Evolutionary conservation across 768 basidiomycete genomes (phyloP), one percentile per base, ranked within the genome.

Genomic region (Fomitopsis serialis): DNA sequence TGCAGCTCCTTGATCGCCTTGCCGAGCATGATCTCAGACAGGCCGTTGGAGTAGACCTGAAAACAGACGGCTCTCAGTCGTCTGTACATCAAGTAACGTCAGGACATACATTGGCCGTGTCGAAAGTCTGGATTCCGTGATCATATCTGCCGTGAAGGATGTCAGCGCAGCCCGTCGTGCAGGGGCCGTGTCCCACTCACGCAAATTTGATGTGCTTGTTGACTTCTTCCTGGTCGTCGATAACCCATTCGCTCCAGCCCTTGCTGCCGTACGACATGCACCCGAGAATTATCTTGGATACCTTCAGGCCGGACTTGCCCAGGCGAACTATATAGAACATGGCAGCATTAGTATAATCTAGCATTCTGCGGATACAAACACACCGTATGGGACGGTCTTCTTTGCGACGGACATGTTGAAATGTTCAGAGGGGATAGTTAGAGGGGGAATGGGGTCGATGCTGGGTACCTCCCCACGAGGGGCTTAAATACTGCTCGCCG

Each of bases 1-100:
- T 72, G 54, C 45, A 70, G 63, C 59, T 72, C 49, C 56, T 74
- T 75, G 59, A 79, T 68, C 2, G 73, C 73, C 49, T 76, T 72
- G 10, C 76, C 75, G 15, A 76, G 61, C 54, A 78, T 70, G 22
- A 63, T 48, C 57, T 78, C 76, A 8, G 69, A 72, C 8, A 63
- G 53, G 12, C 73, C 72, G 44, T 70, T 63, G 11, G 66, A 68
- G 63, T 75, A 80, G 19, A 72, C 65, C 73, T 74, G 57, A 3
- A 40, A 29, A 13, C 13, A 17, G 5, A 19, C 19, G 37, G 5
- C 15, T 17, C 5, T 32, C 29, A 40, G 37, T 15, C 15, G 6
- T 17, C 37, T 3, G 46, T 23, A 32, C 32, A 25, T 8, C 21
- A 24, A n/a, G 36, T 8, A 11, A 48, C 19, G 17, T 21, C 9